Evolutionary conservation across 768 basidiomycete species (phyloP).

Genomic region (Baorangia bicolor): DNA sequence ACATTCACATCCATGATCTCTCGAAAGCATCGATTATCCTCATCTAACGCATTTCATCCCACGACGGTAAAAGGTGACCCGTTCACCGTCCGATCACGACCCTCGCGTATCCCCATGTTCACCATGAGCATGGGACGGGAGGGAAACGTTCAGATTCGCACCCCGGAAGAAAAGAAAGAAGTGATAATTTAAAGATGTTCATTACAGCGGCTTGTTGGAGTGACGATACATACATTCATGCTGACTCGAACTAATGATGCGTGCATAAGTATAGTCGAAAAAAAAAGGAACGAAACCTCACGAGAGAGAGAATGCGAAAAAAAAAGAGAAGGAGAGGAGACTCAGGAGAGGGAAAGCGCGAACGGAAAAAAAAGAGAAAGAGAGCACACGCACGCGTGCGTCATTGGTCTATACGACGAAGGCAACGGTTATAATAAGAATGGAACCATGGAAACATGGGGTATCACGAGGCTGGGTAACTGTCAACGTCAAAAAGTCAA

Average conservation of each 20-base stretch:
- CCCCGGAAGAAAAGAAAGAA: neutral
- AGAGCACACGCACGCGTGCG: neutral
- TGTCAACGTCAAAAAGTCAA: slow-evolving; percentile 8
- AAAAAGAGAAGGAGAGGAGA: neutral
- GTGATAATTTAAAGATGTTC: neutral
- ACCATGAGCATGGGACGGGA: too few relatives aligned
- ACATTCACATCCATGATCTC: too few relatives aligned
- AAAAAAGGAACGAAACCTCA: neutral
- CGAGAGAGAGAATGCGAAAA: neutral
- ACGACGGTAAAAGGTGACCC: neutral
- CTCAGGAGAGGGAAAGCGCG: neutral
- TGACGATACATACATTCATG: slow-evolving; percentile 22
- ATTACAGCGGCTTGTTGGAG: slow-evolving; percentile 9
- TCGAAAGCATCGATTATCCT: neutral
- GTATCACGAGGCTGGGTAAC: slow-evolving; percentile 30
- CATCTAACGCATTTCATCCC: neutral
- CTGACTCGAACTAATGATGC: slow-evolving; percentile 7
- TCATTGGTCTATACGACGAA: slow-evolving; percentile 2
- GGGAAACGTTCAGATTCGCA: neutral
- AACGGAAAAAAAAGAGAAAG: neutral
- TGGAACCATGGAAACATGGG: slow-evolving; percentile 14
- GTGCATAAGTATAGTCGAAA: slow-evolving; percentile 20
- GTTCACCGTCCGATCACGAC: neutral
- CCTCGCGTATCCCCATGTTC: neutral
- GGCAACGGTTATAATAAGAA: slow-evolving; percentile 10